A percentile compares a stretch with the other conserved stretches of the same genome.
Evolutionary conservation across 2,329 filamentous ascomycete species (phyloP).

Genomic region (Stylonectria norvegica): DNA sequence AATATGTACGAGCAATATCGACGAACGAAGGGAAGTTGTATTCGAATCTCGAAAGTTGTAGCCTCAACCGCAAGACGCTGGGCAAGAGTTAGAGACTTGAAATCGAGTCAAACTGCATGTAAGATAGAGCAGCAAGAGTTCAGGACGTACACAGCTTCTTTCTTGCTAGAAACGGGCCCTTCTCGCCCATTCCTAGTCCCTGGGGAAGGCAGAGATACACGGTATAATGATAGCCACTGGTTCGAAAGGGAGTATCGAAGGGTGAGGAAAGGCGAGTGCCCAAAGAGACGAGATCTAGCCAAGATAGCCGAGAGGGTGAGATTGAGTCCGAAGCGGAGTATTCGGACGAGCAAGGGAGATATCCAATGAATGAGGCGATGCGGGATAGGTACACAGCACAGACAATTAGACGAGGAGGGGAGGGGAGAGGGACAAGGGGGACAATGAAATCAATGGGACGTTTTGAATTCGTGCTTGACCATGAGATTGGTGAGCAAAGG

Average conservation of each 20-base stretch:
- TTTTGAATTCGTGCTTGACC: no score
- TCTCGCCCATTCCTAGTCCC: conserved; percentile 22
- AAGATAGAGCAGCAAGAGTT: conserved; percentile 13
- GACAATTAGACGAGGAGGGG: no score
- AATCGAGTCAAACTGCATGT: conserved; percentile 4
- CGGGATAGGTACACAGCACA: no score
- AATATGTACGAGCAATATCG: not conserved
- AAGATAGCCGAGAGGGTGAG: no score
- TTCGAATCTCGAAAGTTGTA: conserved; percentile 6
- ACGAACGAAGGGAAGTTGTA: conserved; percentile 1
- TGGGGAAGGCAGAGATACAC: conserved; percentile 13
- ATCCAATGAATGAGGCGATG: no score
- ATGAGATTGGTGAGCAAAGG: no score
- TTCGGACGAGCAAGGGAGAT: no score
- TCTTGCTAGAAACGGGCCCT: conserved; percentile 15
- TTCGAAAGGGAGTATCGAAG: no score
- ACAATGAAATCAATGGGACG: conserved; percentile 2
- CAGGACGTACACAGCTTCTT: conserved; percentile 20
- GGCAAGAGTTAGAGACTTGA: conserved; percentile 12
- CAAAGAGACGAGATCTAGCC: no score
- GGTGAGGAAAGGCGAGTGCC: conserved; percentile 9
- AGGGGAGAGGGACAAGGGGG: not conserved
- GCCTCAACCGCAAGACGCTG: conserved; percentile 16
- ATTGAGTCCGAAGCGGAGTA: no score
- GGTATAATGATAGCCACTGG: no score